A percentile compares a stretch with the other conserved stretches of the same genome.
phyloP scores from a whole-genome alignment of 345 rosid species.

The Gossypium turneri region DNA sequence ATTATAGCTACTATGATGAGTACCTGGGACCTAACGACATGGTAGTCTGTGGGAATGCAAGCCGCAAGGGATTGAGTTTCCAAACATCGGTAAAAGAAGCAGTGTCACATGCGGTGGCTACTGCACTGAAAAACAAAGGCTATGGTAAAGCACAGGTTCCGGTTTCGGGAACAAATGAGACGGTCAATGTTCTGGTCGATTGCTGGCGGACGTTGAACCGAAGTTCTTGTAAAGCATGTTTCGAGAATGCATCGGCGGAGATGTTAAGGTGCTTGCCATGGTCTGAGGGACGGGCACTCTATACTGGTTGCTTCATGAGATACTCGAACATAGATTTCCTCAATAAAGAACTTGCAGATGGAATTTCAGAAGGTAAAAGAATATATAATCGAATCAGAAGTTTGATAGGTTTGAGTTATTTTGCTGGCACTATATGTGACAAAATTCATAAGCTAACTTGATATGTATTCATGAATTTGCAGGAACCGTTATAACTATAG shows the following conservation, averaged over 20 bases:
- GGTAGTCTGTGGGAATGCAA: conserved; percentile 63
- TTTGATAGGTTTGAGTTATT: too few species aligned
- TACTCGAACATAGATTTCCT: conserved; percentile 72
- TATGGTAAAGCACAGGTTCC: conserved; percentile 44
- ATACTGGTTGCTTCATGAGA: conserved; percentile 86
- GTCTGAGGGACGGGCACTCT: conserved; percentile 81
- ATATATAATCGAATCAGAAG: too few species aligned
- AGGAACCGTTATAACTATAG: conserved; percentile 58
- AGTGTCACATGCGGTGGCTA: conserved; percentile 33
- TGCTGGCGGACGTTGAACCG: conserved; percentile 77
- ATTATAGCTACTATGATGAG: conserved; percentile 72
- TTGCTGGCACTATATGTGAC: not conserved
- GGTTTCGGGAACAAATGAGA: conserved; percentile 29
- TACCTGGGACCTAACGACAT: conserved; percentile 55
- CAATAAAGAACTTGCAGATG: conserved; percentile 42
- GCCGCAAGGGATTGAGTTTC: conserved; percentile 37
- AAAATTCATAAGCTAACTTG: not conserved
- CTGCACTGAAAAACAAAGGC: conserved; percentile 43
- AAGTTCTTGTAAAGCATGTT: conserved; percentile 63
- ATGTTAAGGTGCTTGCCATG: conserved; percentile 65
- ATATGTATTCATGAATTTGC: conserved; percentile 23
- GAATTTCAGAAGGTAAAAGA: conserved; percentile 53
- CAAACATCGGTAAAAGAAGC: conserved; percentile 44
- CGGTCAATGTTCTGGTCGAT: conserved; percentile 64
- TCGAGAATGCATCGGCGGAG: conserved; percentile 59